These are phyloP conservation scores for Hygrocybe coccinea DNA, from an alignment of 768 basidiomycete genomes.

Conservation along the genomic window DNA sequence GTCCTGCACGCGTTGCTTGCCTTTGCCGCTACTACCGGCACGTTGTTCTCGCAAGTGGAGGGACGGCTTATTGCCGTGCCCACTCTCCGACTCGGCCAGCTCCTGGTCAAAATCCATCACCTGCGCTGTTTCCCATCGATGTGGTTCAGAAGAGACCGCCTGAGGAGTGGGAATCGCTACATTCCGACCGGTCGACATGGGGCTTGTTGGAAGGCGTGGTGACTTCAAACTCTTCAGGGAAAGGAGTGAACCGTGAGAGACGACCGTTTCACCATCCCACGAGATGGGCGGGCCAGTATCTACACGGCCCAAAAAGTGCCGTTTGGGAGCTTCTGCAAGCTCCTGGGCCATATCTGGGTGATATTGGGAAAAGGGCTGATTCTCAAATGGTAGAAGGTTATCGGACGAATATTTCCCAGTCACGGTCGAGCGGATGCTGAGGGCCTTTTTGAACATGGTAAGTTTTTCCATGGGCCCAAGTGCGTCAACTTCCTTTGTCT, in stretches of 20 bases:
- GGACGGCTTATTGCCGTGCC: neutral
- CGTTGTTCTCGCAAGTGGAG: neutral
- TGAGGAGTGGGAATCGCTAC: conserved; percentile 61
- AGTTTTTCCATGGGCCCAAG: conserved; percentile 55
- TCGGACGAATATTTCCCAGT: conserved; percentile 41
- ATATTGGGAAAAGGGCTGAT: conserved; percentile 54
- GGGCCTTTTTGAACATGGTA: conserved; percentile 63
- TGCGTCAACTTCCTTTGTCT: conserved; percentile 40
- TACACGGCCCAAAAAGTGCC: conserved; percentile 37
- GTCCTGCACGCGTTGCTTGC: conserved; percentile 21
- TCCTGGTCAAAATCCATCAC: conserved; percentile 45
- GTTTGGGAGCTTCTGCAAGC: conserved; percentile 27
- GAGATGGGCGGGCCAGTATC: conserved; percentile 42
- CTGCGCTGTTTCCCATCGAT: conserved; percentile 69
- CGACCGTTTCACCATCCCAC: conserved; percentile 52
- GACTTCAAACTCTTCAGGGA: conserved; percentile 37
- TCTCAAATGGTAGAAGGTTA: conserved; percentile 35
- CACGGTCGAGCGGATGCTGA: conserved; percentile 50
- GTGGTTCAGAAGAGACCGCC: conserved; percentile 45
- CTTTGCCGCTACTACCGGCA: conserved; percentile 2
- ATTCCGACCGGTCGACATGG: conserved; percentile 47
- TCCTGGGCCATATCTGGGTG: conserved; percentile 46
- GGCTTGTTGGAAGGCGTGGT: conserved; percentile 33
- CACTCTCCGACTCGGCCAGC: neutral
- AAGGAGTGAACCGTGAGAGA: conserved; percentile 43